Base-by-base conservation (phyloP, 257 asterid species). In the Nicotiana benthamiana region DNA sequence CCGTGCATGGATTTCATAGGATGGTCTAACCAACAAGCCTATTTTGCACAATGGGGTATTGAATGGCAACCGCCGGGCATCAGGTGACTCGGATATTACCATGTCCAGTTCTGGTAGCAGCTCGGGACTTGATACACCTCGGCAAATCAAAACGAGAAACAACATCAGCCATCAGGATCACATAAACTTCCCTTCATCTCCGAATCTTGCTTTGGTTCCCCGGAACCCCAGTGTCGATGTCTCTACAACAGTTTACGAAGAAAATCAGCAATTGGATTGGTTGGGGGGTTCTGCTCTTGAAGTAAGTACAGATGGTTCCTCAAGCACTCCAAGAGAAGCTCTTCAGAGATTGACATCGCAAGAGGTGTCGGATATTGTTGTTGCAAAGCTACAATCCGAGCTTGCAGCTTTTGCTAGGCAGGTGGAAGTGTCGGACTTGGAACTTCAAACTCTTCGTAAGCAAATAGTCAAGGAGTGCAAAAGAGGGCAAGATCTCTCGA, bases 381-480 rank as follows among this genome's bases (percentile, higher is more conserved):
- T 90, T 0, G 97, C 89, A 79, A 93, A 88, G 82, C 93, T 92
- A 83, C 91, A 82, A 88, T 83, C 91, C 5, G 98, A 95, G 81
- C 81, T 92, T 48, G 75, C 92, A 52, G 86, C 88, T 78, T 81
- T 90, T 85, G 86, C 97, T 4, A 91, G 99, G 84, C 97, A 91
- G 75, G 93, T 89, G 2, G 96, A 91, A 87, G 89, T 96, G 92
- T 96, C 97, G 0, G 98, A 94, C 20, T 80, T 96, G 84, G 99
- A 96, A 89, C 83, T 94, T 52, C 99, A 96, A 88, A 88, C 97
- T n/a, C 96, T 96, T 51, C 94, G 98, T 52, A 96, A 92, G 84
- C 99, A 94, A 88, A 88, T 96, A 28, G 94, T 94, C 84, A 96
- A 93, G 85, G 99, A 96, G 85, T 90, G 92, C 87, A 89, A 87